A percentile compares a stretch with the other conserved stretches of the same genome.
phyloP scores from a whole-genome alignment of 2,329 filamentous ascomycete species.

The Curvularia eragrostidis region DNA sequence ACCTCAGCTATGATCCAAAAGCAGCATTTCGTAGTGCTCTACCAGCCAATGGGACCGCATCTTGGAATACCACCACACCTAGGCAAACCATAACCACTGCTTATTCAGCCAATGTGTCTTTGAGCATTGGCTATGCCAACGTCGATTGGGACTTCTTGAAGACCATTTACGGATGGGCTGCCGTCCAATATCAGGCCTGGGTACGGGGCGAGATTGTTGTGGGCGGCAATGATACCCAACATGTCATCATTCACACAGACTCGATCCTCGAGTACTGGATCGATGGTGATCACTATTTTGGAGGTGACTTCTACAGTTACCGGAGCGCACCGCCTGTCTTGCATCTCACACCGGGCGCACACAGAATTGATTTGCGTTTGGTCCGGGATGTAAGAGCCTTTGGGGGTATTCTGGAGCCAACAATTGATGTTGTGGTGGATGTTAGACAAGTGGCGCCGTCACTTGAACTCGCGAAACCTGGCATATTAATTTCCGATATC shows the following conservation, averaged over 20 bases:
- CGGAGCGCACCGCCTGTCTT: conserved; percentile 59
- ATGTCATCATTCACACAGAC: conserved; percentile 56
- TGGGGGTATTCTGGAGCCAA: conserved; percentile 59
- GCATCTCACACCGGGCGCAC: conserved; percentile 57
- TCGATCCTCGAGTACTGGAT: conserved; percentile 62
- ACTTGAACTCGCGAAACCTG: conserved; percentile 44
- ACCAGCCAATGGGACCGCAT: conserved; percentile 57
- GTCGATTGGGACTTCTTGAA: conserved; percentile 63
- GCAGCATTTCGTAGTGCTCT: conserved; percentile 59
- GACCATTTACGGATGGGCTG: conserved; percentile 65
- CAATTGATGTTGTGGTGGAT: conserved; percentile 50
- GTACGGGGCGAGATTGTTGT: conserved; percentile 58
- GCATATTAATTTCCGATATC: conserved; percentile 60
- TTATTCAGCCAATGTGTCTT: conserved; percentile 44
- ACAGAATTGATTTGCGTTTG: conserved; percentile 61
- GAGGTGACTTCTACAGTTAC: conserved; percentile 64
- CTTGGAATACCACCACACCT: conserved; percentile 55
- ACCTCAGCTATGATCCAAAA: conserved; percentile 52
- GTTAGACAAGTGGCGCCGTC: conserved; percentile 29
- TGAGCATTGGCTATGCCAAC: conserved; percentile 57
- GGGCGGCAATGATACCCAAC: conserved; percentile 39
- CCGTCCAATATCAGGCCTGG: conserved; percentile 66
- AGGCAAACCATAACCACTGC: conserved; percentile 34
- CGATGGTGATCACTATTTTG: conserved; percentile 60
- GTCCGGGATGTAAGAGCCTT: conserved; percentile 64